Base-by-base conservation (phyloP, 306 rosid genomes). In the Ormosia emarginata region DNA sequence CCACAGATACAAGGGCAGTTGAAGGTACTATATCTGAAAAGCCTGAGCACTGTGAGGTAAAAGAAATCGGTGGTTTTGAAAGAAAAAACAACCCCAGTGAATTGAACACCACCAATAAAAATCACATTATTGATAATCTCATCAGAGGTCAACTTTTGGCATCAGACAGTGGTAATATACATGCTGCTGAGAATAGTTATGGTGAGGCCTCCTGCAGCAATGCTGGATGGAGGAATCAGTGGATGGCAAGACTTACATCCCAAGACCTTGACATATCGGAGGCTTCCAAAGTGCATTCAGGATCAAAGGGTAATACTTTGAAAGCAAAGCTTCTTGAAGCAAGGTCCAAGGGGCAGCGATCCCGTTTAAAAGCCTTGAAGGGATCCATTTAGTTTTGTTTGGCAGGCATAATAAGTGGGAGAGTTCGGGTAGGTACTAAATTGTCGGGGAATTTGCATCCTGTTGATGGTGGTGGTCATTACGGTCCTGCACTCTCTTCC, bases 261-360 rank as follows among this genome's bases (percentile, higher is more conserved):
- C 90, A 90, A 53, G 90, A 83, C 57, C 82, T 17, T 39, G 95
- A 88, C 67, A 73, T 73, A 24, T 79, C 92, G 0, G 94, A 91
- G 77, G 52, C 90, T 24, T 71, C 91, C 10, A 93, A 91, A 85
- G n/a, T 83, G 75, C 86, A 89, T 70, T 49, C 81, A 3, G 93
- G 92, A 43, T 55, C 82, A 37, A 95, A 83, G 91, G 97, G 92
- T 64, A 92, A 90, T 49, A 88, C 92, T 33, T 88, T 95, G 83
- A 92, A 92, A 78, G 97, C 98, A 3, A 95, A 95, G 89, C 99
- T 95, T 81, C 89, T 93, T 7, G 99, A 95, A 87, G 99, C 98
- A 81, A 90, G 99, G 87, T 86, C 97, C 10, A 95, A 90, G 80
- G 98, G 97, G 11, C 91, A 87, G 73, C 79, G 97, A 4, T 84